Evolutionary conservation across 148 eudicot species (phyloP).

Genomic region (Fagopyrum tataricum): DNA sequence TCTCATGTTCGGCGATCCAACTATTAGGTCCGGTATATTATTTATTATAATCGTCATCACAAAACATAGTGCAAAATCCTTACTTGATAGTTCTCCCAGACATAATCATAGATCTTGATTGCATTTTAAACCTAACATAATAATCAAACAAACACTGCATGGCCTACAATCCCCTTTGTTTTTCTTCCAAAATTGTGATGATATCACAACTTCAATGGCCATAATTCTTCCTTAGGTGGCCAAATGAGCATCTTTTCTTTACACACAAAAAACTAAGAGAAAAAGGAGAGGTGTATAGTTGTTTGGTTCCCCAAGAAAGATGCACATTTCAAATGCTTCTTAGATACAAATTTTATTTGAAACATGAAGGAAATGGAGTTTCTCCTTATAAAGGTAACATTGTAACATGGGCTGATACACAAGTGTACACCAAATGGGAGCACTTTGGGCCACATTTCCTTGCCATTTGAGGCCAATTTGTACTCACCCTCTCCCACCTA

Average conservation of each 20-base stretch:
- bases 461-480: neutral
- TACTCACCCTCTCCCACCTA: conserved; percentile 10
- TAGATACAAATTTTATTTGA: neutral
- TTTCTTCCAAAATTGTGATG: neutral
- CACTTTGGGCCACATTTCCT: conserved; percentile 9
- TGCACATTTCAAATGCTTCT: conserved; percentile 3
- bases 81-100: too few species aligned
- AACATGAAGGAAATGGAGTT: neutral
- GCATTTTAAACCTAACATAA: too few species aligned
- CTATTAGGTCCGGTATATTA: too few species aligned
- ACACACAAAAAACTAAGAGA: neutral
- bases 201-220: conserved; percentile 8
- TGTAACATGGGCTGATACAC: conserved; percentile 5
- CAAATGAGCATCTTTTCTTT: neutral
- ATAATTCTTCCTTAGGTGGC: neutral
- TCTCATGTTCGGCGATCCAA: too few species aligned
- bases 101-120: too few species aligned
- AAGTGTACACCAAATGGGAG: conserved; percentile 9
- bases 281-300: neutral
- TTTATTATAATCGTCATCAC: too few species aligned
- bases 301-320: conserved; percentile 1
- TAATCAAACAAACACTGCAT: neutral
- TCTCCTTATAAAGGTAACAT: neutral
- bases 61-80: too few species aligned
- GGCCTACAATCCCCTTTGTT: neutral